Evolutionary conservation across 2,329 filamentous ascomycete genomes (phyloP), one percentile per base, ranked within the genome.

Genomic region (Ophiostoma ulmi): DNA sequence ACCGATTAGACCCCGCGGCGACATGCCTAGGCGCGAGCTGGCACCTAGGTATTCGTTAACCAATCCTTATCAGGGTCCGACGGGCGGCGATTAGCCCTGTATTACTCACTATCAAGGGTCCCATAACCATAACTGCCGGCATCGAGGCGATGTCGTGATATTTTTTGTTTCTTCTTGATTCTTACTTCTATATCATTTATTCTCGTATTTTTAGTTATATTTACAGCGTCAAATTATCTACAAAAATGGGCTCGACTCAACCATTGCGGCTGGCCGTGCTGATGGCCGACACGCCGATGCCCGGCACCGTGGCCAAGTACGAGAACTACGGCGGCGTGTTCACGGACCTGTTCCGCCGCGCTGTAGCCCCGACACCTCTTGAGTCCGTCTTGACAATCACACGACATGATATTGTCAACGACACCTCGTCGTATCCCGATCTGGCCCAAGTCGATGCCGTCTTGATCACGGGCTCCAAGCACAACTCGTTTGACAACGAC

Each of bases 281-380:
- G 75, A 92, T 97, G 83, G 90, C 91, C 82, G 94, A 97, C 80
- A 91, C 87, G 1, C 93, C 93, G 1, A 83, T 91, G 68, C 85
- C 88, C 1, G 80, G 85, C 63, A 87, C 90, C 52, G 81, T 86
- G 70, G 84, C 84, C 70, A 87, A 87, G 76, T 93, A 91, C 79
- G 87, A 88, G 69, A 84, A 85, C 72, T 97, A 97, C 80, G 87
- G 88, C 73, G 89, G 88, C 73, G 85, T 92, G 72, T 92, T 93
- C 80, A 84, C 81, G 22, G 77, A 84, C 48, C 84, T 92, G 11
- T 84, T 93, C 69, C 77, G 81, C 67, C 79, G 86, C 8, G 86
- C 85, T 64, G 79, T 83, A 7, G 78, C 83, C 0, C 79, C 88
- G 20, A 75, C 77, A 3, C 77, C 81, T 3, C 78, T 87, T 1